These are phyloP conservation scores for Fusarium sp. DNA, from an alignment of 2,329 filamentous ascomycete species.

Conservation along the genomic window DNA sequence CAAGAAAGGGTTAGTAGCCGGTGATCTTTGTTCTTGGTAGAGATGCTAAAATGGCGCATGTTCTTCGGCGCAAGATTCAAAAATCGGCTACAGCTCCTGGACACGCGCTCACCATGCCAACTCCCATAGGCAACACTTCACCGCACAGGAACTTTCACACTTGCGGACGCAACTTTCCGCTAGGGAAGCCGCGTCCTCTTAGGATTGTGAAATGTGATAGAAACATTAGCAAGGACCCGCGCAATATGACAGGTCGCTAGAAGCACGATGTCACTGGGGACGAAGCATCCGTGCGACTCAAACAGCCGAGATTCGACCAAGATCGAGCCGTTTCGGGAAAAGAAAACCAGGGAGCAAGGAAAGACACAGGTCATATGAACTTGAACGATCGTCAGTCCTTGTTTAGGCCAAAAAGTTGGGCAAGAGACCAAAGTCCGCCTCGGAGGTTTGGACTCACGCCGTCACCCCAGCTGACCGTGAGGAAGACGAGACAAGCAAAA, in stretches of 20 bases:
- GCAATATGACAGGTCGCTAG: constrained; percentile 37
- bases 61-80: neutral
- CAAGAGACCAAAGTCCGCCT: constrained; percentile 24
- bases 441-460: constrained; percentile 5
- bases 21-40: neutral
- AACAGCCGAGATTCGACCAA: constrained; percentile 46
- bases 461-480: constrained; percentile 27
- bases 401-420: constrained; percentile 19
- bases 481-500: constrained; percentile 30
- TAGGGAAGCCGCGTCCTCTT: constrained; percentile 58
- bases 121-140: constrained; percentile 43
- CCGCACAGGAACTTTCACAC: constrained; percentile 48
- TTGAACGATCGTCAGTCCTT: neutral
- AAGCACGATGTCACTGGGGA: constrained; percentile 45
- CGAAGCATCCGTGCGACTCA: constrained; percentile 50
- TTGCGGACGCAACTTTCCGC: constrained; percentile 31
- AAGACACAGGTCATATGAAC: neutral
- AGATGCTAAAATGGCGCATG: neutral
- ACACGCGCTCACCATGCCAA: constrained; percentile 49
- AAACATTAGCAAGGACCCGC: constrained; percentile 11
- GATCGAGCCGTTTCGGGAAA: constrained; percentile 23
- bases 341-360: constrained; percentile 26
- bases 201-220: constrained; percentile 60
- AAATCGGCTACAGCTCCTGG: neutral
- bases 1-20: neutral